These are phyloP conservation scores for Mallotus nudiflorus DNA, from an alignment of 345 rosid genomes.

Conservation along the genomic window DNA sequence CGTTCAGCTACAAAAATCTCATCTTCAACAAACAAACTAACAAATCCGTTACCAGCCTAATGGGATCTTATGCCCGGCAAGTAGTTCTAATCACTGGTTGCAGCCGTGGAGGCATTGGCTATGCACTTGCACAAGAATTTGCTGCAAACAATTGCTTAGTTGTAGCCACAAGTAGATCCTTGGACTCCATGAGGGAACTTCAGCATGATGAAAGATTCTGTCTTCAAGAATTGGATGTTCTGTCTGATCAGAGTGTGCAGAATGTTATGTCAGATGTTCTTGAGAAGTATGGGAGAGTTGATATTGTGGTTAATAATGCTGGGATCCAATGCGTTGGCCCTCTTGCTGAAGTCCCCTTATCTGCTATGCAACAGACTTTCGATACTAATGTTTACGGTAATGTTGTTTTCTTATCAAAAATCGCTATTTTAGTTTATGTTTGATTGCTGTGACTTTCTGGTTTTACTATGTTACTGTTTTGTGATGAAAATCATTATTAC, in stretches of 20 bases:
- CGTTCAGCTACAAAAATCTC: neutral
- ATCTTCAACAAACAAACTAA: neutral
- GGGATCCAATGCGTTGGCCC: slow-evolving; percentile 87
- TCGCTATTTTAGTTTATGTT: neutral
- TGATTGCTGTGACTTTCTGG: neutral
- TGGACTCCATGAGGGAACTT: slow-evolving; percentile 63
- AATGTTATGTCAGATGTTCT: slow-evolving; percentile 46
- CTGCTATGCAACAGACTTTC: slow-evolving; percentile 58
- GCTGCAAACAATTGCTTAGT: slow-evolving; percentile 59
- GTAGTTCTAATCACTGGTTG: slow-evolving; percentile 87
- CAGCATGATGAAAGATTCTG: slow-evolving; percentile 60
- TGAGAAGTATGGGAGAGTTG: slow-evolving; percentile 62
- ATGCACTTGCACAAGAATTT: slow-evolving; percentile 79
- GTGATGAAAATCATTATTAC: neutral
- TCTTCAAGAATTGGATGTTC: slow-evolving; percentile 72
- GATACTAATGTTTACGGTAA: slow-evolving; percentile 78
- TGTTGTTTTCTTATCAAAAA: neutral
- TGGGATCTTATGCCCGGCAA: slow-evolving; percentile 41
- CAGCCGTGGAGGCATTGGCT: slow-evolving; percentile 80
- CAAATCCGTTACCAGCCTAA: neutral
- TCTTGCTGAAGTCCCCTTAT: slow-evolving; percentile 68
- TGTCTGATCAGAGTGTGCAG: slow-evolving; percentile 59
- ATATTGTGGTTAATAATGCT: slow-evolving; percentile 84
- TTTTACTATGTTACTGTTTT: neutral
- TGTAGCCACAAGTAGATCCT: slow-evolving; percentile 70